Base-by-base conservation (phyloP, 306 rosid species). In the Vigna mungo region DNA sequence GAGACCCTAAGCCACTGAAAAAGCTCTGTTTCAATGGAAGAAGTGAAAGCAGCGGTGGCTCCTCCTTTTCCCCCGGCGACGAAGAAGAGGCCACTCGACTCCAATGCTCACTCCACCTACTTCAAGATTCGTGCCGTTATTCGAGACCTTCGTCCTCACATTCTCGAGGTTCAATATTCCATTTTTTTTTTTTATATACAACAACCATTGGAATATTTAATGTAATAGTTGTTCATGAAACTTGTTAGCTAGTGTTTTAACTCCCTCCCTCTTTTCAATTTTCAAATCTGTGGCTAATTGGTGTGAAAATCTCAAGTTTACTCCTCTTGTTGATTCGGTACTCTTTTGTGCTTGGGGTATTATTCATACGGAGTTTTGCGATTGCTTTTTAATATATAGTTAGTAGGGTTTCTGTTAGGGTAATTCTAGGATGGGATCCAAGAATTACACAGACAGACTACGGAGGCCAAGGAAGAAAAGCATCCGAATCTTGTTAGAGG, bases 131-230 rank as follows among this genome's bases (percentile, higher is more conserved):
- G 97, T 7, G 83, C 87, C 3, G 25, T 92, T 63, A 65, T 90
- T 82, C 86, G 76, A 39, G 93, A 90, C 69, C 88, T 94, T 73
- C 98, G 98, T 39, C 97, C 97, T 64, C 89, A 75, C 73, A 87
- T 92, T 27, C 44, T 92, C 41, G 79, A 92, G 96, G 97, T 94
- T 76, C 18, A 0, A 8, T 30, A 1, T 46, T 11, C 9, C 11
- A 53, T 30, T 30, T 30, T 30, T 30, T 30, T 2, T 23, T 21
- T 12, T 25, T 56, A 11, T 17, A 9, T 56, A 4, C 25, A 12
- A 15, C 8, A 21, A 15, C 25, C 11, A 12, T 56, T 71, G 34
- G 34, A 30, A 30, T 30, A 3, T 58, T n/a, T 34, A 12, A 20
- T 69, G 7, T 62, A 51, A 54, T 68, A 3, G 13, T 8, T n/a